A percentile compares a stretch with the other conserved stretches of the same genome.
Conservation (phyloP, 73 alveolate species). For the Symbiodinium natans region DNA sequence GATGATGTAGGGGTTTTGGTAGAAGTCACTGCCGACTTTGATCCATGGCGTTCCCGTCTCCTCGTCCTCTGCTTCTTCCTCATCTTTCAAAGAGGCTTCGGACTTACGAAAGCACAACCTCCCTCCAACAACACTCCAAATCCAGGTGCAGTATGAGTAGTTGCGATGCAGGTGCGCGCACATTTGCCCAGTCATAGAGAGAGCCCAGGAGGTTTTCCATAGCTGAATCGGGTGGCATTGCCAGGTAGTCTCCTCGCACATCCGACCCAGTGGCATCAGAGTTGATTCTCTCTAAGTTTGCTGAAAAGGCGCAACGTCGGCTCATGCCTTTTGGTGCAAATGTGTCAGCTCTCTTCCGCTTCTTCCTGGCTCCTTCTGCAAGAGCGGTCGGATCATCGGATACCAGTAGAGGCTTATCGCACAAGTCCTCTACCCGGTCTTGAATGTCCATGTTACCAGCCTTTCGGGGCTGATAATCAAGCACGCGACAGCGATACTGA, state of each 20-base stretch:
- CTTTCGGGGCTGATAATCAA: slow-evolving; percentile 30
- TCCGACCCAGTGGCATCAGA: slow-evolving; percentile 56
- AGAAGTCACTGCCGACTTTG: slow-evolving; percentile 1
- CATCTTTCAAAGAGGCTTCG: too few species aligned
- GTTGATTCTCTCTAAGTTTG: slow-evolving; percentile 14
- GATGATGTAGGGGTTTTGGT: background rate
- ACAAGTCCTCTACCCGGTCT: slow-evolving; percentile 44
- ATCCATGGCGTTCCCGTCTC: slow-evolving; percentile 10
- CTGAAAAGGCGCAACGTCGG: slow-evolving; percentile 35
- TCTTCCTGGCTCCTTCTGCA: background rate
- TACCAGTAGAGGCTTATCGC: slow-evolving; percentile 10
- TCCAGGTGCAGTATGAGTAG: background rate
- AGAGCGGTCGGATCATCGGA: background rate
- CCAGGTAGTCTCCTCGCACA: slow-evolving; percentile 25
- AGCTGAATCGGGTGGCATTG: slow-evolving; percentile 34
- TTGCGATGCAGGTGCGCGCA: slow-evolving; percentile 12
- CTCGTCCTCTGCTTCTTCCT: too few species aligned
- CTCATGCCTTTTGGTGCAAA: slow-evolving; percentile 7
- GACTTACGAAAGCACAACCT: background rate
- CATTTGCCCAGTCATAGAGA: slow-evolving; percentile 23
- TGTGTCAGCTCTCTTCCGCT: slow-evolving; percentile 12
- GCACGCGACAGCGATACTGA: slow-evolving; percentile 78
- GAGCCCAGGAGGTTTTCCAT: background rate
- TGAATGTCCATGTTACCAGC: slow-evolving; percentile 34
- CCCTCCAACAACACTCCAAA: background rate